Evolutionary conservation across 345 rosid genomes (phyloP).

Genomic region (Eucalyptus camaldulensis): DNA sequence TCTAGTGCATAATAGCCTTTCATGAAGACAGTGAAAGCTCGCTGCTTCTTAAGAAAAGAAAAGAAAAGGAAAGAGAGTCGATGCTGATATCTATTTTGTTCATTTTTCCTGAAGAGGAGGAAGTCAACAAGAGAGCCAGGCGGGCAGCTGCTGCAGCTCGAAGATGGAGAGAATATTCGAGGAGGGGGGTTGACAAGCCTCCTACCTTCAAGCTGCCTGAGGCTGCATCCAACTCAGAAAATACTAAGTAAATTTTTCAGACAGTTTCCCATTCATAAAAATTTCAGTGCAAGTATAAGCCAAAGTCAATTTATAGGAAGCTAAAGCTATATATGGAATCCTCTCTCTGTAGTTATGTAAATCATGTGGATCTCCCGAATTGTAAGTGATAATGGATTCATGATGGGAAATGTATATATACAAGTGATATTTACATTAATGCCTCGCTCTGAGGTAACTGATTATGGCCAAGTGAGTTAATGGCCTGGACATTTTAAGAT

Average conservation of each 20-base stretch:
- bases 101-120: constrained; percentile 47
- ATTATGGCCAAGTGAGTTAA: neutral
- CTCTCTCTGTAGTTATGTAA: neutral
- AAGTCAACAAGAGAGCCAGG: constrained; percentile 58
- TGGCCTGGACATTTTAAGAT: neutral
- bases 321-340: neutral
- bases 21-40: neutral
- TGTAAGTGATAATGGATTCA: neutral
- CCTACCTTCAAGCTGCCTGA: constrained; percentile 79
- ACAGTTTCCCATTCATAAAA: neutral
- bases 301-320: neutral
- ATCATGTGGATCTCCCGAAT: neutral
- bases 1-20: neutral
- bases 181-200: constrained; percentile 73
- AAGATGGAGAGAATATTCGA: constrained; percentile 92
- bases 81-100: neutral
- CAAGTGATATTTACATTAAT: neutral
- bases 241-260: neutral
- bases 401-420: neutral
- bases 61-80: neutral
- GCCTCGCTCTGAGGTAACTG: neutral
- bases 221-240: constrained; percentile 26
- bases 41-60: neutral
- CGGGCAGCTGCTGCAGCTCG: constrained; percentile 83
- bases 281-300: neutral